A percentile compares a stretch with the other conserved stretches of the same genome.
These are phyloP conservation scores for Suillus clintonianus DNA, from an alignment of 768 basidiomycete genomes.

Conservation along the genomic window DNA sequence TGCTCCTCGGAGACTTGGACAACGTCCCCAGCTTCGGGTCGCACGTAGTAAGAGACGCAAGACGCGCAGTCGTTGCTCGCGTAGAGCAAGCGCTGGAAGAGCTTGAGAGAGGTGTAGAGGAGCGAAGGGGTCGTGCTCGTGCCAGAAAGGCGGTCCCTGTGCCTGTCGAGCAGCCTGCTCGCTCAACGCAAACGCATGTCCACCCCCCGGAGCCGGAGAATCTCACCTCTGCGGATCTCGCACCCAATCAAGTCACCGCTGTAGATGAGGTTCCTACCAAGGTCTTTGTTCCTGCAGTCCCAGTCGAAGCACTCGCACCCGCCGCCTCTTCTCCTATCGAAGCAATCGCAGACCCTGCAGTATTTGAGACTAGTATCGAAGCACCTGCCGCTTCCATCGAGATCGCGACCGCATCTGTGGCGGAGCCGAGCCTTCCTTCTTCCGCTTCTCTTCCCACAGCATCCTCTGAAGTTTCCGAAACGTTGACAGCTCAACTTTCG, in stretches of 20 bases:
- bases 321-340: not conserved
- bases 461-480: not conserved
- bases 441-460: not conserved
- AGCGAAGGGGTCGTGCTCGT: conserved; percentile 29
- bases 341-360: conserved; percentile 9
- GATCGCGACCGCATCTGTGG: not conserved
- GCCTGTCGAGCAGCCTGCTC: not conserved
- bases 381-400: not conserved
- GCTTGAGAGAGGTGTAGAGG: conserved; percentile 49
- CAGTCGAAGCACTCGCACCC: not conserved
- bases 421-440: conserved; percentile 5
- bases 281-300: not conserved
- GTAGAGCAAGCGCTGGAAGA: conserved; percentile 61
- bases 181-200: not conserved
- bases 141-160: not conserved
- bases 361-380: not conserved
- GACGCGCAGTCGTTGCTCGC: conserved; percentile 55
- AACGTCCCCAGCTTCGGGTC: conserved; percentile 63
- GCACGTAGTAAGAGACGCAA: conserved; percentile 44
- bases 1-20: conserved; percentile 59
- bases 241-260: not conserved
- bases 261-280: not conserved
- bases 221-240: not conserved
- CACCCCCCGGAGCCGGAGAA: conserved; percentile 1
- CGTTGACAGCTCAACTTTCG: not conserved